Percentiles rank a stretch among this genome's conserved stretches.
phyloP scores from a whole-genome alignment of 257 asterid species.

The Lithospermum erythrorhizon region DNA sequence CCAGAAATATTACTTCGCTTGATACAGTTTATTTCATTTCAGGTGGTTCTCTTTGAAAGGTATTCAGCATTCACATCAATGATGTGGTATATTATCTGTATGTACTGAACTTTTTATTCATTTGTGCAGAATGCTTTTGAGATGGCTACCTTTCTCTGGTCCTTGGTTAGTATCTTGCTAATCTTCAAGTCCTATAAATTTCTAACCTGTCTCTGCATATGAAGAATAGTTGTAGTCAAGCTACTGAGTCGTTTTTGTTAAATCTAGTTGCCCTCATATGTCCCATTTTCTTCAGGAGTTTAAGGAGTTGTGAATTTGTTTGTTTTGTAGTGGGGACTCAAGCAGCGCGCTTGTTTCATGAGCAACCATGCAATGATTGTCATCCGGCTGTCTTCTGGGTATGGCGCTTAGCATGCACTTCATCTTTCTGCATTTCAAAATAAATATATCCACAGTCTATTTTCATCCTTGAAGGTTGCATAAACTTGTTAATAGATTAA shows the following conservation, averaged over 20 bases:
- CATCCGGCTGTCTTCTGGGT: slow-evolving; percentile 65
- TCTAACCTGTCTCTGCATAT: neutral
- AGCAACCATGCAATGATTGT: slow-evolving; percentile 58
- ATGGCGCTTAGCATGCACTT: slow-evolving; percentile 1
- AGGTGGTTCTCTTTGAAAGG: slow-evolving; percentile 31
- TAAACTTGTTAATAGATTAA: no score
- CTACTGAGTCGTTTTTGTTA: neutral
- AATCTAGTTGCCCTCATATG: neutral
- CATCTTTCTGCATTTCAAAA: neutral
- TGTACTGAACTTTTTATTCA: slow-evolving; percentile 7
- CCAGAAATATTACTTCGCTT: slow-evolving; percentile 64
- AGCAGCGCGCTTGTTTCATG: slow-evolving; percentile 69
- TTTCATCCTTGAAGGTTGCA: no score
- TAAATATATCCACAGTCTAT: neutral
- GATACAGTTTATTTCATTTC: slow-evolving; percentile 83
- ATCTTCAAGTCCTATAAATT: neutral
- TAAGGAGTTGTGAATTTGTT: neutral
- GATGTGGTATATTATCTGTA: neutral
- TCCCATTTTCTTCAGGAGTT: neutral
- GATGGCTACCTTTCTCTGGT: slow-evolving; percentile 94
- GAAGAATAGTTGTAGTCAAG: neutral
- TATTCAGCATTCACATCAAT: neutral
- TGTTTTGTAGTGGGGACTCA: slow-evolving; percentile 62
- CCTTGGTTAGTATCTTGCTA: slow-evolving; percentile 42
- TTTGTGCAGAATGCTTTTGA: slow-evolving; percentile 79